A percentile compares a stretch with the other conserved stretches of the same genome.
These are phyloP conservation scores for Orbilia oligospora DNA, from an alignment of 2,329 filamentous ascomycete species.

Conservation along the genomic window DNA sequence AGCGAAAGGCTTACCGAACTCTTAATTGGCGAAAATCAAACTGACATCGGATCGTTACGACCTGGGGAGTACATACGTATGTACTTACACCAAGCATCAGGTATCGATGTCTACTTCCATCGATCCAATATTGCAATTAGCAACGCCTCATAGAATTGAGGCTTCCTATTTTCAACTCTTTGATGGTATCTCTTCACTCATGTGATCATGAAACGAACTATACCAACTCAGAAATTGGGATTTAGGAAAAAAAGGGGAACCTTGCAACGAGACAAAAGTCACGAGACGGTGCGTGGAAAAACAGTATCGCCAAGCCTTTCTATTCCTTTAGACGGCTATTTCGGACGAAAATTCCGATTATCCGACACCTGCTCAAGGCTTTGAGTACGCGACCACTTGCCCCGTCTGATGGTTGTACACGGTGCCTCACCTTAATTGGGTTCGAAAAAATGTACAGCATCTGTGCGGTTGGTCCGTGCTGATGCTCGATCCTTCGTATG, in stretches of 20 bases:
- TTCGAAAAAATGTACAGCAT: background rate
- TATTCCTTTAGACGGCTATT: slow-evolving; percentile 27
- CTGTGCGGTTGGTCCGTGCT: slow-evolving; percentile 35
- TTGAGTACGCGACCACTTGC: background rate
- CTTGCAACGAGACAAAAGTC: background rate
- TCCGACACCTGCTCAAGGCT: slow-evolving; percentile 21
- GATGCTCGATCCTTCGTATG: background rate
- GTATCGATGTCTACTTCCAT: background rate
- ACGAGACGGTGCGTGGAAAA: slow-evolving; percentile 6
- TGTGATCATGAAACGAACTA: slow-evolving; percentile 19
- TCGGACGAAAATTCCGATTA: slow-evolving; percentile 53
- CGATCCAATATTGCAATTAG: too few relatives aligned
- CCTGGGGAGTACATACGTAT: background rate
- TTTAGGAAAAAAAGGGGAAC: slow-evolving; percentile 3
- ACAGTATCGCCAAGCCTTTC: slow-evolving; percentile 19
- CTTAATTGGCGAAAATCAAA: slow-evolving; percentile 14
- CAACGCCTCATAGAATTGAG: background rate
- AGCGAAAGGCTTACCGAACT: slow-evolving; percentile 19
- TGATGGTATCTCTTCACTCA: background rate
- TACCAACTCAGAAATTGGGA: background rate
- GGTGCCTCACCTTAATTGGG: slow-evolving; percentile 50
- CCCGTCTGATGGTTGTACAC: slow-evolving; percentile 19
- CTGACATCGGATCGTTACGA: slow-evolving; percentile 17
- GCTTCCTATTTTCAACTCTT: background rate
- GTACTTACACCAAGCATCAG: background rate